Base-by-base conservation (phyloP, 2,329 filamentous ascomycete genomes). In the Pochonia chlamydosporia region DNA sequence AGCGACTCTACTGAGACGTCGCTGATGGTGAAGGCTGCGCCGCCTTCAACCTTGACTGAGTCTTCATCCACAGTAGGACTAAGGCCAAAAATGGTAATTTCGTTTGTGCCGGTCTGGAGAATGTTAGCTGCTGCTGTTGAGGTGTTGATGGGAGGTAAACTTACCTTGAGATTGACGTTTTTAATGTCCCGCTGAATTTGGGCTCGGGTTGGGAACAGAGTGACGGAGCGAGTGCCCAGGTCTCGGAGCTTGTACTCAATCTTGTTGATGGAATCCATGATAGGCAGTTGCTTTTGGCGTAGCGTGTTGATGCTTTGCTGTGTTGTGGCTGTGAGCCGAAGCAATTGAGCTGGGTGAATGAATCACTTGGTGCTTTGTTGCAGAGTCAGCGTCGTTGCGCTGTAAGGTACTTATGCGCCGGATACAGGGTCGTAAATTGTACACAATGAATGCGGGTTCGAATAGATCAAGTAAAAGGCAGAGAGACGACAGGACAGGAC, bases 141-240 rank as follows among this genome's bases (percentile, higher is more conserved):
- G n/a, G 6, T 9, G 30, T 5, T 20, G 33, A 8, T 20, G n/a
- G 8, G 16, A 20, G n/a, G 8, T 6, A 20, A n/a, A 30, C 52
- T 39, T 48, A 62, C 61, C 49, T 59, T 58, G 30, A 65, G 56
- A 35, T 47, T 23, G 14, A 84, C 66, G 52, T 76, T 65, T 48
- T 74, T 75, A 57, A 86, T 74, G 45, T 84, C 78, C 23, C 82
- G 74, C 11, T 77, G 71, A 25, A 86, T 63, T 41, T 82, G 81
- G 2, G 82, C 83, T 52, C 76, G 69, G 2, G 70, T 69, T 0
- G 82, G 82, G 49, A 83, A 85, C 35, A 87, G 71, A 0, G 76
- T 81, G 14, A 87, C 81, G 1, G 75, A 76, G 43, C 77, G 76
- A 28, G 83, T 85, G 8, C 67, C 57, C 25, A 85, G 66, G 42